Percentiles rank a stretch among this genome's conserved stretches.
Conservation (phyloP, 1,284 basidiomycete species). For the Inonotus hispidus region DNA sequence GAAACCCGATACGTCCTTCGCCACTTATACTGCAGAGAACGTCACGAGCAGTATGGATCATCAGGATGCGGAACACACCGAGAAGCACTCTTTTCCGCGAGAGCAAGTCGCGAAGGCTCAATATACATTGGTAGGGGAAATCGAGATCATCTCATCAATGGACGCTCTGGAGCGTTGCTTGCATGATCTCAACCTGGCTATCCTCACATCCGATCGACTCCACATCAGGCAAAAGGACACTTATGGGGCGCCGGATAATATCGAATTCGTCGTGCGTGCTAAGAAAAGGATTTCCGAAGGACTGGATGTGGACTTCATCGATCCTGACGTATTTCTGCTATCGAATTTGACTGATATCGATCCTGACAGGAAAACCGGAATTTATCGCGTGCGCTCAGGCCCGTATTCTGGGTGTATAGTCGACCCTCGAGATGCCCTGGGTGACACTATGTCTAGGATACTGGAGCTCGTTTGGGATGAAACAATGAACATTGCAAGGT, state of each 20-base stretch:
- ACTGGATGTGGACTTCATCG: background rate
- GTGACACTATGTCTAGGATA: too few species aligned
- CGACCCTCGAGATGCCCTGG: background rate
- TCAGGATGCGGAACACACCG: background rate
- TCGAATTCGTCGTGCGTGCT: background rate
- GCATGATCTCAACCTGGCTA: background rate
- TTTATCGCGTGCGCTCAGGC: background rate
- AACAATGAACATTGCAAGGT: background rate
- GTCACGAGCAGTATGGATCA: background rate
- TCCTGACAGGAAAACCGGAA: background rate
- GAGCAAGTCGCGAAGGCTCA: background rate
- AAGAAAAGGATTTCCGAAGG: background rate
- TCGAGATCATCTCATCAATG: background rate
- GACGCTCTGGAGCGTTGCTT: background rate
- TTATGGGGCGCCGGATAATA: background rate
- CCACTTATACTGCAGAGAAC: background rate
- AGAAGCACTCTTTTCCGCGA: background rate
- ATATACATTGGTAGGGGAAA: background rate
- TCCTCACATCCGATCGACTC: background rate
- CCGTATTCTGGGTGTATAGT: conserved; percentile 3
- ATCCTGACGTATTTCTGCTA: background rate
- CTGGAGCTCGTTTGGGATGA: background rate
- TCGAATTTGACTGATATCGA: background rate
- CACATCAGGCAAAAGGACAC: too few species aligned
- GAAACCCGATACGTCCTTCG: background rate